phyloP scores from a whole-genome alignment of 495 filamentous ascomycete species.

The Talaromyces nanjingensis region DNA sequence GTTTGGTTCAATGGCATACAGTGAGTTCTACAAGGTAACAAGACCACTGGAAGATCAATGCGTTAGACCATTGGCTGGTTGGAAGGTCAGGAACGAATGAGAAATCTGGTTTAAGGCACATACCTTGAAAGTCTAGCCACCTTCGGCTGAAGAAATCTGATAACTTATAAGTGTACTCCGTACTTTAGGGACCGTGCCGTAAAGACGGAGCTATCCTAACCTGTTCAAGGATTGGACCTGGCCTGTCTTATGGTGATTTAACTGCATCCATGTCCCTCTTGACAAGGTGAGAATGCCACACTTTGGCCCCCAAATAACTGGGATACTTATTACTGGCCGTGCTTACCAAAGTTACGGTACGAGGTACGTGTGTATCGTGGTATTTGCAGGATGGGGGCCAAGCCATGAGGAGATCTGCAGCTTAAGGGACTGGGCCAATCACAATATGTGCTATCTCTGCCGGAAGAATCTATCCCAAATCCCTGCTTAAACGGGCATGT shows the following conservation, averaged over 20 bases:
- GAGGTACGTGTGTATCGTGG: neutral
- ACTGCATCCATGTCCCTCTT: neutral
- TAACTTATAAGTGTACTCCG: neutral
- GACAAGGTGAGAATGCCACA: neutral
- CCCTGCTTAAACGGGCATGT: neutral
- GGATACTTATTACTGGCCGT: neutral
- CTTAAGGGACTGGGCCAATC: neutral
- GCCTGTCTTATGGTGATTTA: neutral
- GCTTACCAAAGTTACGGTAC: neutral
- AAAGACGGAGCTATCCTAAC: neutral
- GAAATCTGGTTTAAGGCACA: neutral
- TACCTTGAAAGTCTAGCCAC: neutral
- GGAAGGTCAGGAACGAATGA: neutral
- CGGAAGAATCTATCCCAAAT: neutral
- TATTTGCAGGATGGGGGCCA: neutral
- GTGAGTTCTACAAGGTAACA: neutral
- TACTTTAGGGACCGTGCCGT: neutral
- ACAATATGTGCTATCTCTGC: neutral
- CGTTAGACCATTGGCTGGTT: neutral
- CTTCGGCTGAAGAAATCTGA: neutral
- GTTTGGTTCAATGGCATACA: neutral
- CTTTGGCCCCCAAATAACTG: constrained; percentile 1
- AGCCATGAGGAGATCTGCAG: neutral
- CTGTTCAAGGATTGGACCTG: neutral
- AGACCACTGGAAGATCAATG: neutral